Evolutionary conservation across 208 protist genomes (phyloP).

Genomic region (Hexamita inflata): DNA sequence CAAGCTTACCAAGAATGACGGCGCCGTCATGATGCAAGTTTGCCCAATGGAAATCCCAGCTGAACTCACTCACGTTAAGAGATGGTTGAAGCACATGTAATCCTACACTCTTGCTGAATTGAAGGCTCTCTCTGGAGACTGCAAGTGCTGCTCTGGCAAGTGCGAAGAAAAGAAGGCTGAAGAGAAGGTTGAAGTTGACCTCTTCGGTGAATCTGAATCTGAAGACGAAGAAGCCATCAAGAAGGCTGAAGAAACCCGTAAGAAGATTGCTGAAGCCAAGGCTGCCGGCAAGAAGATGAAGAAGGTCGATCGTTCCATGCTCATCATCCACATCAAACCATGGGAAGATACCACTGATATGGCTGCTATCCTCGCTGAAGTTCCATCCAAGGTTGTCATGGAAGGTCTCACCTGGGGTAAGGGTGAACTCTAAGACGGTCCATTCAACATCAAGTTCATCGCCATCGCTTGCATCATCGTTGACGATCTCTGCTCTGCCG

Average conservation of each 20-base stretch:
- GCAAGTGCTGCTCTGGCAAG: neutral
- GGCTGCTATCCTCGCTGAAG: neutral
- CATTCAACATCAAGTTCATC: slow-evolving; percentile 27
- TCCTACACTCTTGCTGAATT: slow-evolving; percentile 15
- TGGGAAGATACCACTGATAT: slow-evolving; percentile 31
- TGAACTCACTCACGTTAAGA: neutral
- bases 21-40: neutral
- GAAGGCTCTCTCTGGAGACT: neutral
- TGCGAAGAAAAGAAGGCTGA: slow-evolving; percentile 3
- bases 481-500: slow-evolving; percentile 25
- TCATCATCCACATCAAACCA: slow-evolving; percentile 32
- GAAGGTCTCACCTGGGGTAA: slow-evolving; percentile 32
- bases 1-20: neutral
- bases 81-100: slow-evolving; percentile 26
- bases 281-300: neutral
- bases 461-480: slow-evolving; percentile 19
- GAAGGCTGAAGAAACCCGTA: neutral
- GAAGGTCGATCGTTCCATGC: slow-evolving; percentile 26
- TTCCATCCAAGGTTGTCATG: slow-evolving; percentile 4
- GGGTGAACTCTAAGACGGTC: neutral
- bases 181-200: neutral
- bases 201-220: slow-evolving; percentile 23
- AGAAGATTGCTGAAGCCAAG: neutral
- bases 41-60: neutral
- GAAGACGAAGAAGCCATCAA: slow-evolving; percentile 10